Conservation (phyloP, 2,329 filamentous ascomycete genomes). For the Penicillium crustosum region DNA sequence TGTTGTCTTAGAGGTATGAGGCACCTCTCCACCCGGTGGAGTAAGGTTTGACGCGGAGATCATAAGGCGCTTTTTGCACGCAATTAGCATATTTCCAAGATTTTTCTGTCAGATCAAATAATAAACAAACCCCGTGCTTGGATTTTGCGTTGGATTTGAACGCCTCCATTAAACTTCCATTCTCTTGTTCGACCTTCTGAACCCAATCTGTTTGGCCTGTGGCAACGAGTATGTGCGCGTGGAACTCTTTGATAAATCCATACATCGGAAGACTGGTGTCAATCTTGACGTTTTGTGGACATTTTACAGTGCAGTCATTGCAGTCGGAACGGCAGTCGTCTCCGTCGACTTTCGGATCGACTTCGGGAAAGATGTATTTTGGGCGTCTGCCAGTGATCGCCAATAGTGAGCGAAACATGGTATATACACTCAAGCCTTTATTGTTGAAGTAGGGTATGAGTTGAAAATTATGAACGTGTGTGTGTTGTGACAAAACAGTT, state of each 20-base stretch:
- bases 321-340: not conserved
- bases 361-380: not conserved
- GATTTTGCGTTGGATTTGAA: not conserved
- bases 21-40: not conserved
- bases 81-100: not conserved
- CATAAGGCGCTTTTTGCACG: not conserved
- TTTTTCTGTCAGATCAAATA: no score
- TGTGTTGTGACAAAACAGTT: not conserved
- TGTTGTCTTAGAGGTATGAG: not conserved
- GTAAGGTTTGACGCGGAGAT: not conserved
- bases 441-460: not conserved
- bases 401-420: not conserved
- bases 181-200: not conserved
- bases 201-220: not conserved
- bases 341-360: not conserved
- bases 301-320: not conserved
- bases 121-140: not conserved
- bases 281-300: not conserved
- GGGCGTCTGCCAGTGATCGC: not conserved
- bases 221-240: not conserved
- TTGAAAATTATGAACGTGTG: not conserved
- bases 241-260: conserved; percentile 1
- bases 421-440: not conserved
- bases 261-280: not conserved
- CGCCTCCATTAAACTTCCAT: not conserved